Base-by-base conservation (phyloP, 768 basidiomycete genomes). In the Ramaria rubella region DNA sequence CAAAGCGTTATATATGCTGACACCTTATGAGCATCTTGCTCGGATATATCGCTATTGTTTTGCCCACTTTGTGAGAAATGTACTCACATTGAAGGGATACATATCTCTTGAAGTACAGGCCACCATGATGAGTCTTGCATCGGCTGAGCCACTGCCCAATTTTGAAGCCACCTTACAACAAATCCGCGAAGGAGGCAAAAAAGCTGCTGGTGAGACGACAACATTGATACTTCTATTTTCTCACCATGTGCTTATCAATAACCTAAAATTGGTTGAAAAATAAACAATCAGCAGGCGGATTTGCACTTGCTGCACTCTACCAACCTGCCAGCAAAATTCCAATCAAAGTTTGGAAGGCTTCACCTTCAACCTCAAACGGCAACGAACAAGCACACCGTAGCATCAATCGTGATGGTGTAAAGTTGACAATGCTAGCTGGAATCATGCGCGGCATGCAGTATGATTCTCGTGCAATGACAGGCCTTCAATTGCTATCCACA, bases 261-360 rank as follows among this genome's bases (percentile, higher is more conserved):
- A n/a, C 59, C 36, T 26, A 30, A 70, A 67, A 64, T 8, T 68
- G 67, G 69, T 58, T 68, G 5, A 63, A 65, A 19, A 67, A 70
- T 50, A 68, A 70, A 51, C 29, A 36, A 17, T 33, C 31, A 9
- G 52, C 44, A 17, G 9, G 9, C 26, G 56, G 58, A 31, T 67
- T 68, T 57, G 65, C 60, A 0, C 33, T 68, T 0, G 58, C 67
- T 17, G 68, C 63, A 5, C n/a, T 70, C 1, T 69, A 67, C 44
- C 63, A 62, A 30, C 67, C 64, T 1, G 12, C 14, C 5, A 70
- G 68, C 42, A 58, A 66, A n/a, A 70, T 68, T 15, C 69, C 64
- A 2, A 56, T 62, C 21, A 58, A 64, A n/a, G 55, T 67, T 11
- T 70, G 69, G 69, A 61, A 62, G 48, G 65, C 68, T 0, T 59